Conservation (phyloP, 306 rosid genomes). For the Astragalus glycyphyllos region DNA sequence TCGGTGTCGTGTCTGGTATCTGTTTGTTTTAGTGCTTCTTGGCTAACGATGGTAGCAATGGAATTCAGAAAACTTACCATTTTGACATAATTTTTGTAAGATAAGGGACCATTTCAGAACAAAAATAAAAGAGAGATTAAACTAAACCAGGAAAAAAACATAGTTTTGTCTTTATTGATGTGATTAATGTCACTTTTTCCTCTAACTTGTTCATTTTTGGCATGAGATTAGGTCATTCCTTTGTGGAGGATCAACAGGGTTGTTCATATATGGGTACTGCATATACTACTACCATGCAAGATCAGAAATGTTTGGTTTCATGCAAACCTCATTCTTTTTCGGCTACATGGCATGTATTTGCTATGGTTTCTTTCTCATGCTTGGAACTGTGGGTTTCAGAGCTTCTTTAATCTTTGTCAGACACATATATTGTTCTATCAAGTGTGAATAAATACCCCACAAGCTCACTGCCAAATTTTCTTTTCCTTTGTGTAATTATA, state of each 20-base stretch:
- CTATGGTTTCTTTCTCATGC: constrained; percentile 68
- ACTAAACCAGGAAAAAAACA: too few species aligned
- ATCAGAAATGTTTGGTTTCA: constrained; percentile 66
- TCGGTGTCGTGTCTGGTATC: too few species aligned
- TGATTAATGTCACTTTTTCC: not conserved
- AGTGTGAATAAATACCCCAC: constrained; percentile 47
- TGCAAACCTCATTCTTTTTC: constrained; percentile 68
- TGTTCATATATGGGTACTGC: constrained; percentile 60
- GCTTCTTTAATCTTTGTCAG: constrained; percentile 55
- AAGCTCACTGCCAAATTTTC: constrained; percentile 32
- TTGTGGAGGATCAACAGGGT: constrained; percentile 65
- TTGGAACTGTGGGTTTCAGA: constrained; percentile 57
- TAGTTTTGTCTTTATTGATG: not conserved
- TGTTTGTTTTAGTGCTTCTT: too few species aligned
- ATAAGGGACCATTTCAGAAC: too few species aligned
- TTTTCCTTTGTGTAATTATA: constrained; percentile 30
- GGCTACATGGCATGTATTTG: constrained; percentile 68
- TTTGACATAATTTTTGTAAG: too few species aligned
- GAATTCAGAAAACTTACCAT: too few species aligned
- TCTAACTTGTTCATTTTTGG: constrained; percentile 32
- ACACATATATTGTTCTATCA: constrained; percentile 55
- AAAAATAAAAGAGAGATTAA: too few species aligned
- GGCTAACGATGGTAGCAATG: too few species aligned
- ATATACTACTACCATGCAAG: constrained; percentile 55
- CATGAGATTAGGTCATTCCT: constrained; percentile 54